Evolutionary conservation across 2,329 filamentous ascomycete genomes (phyloP).

Genomic region (Trichoderma sp.): DNA sequence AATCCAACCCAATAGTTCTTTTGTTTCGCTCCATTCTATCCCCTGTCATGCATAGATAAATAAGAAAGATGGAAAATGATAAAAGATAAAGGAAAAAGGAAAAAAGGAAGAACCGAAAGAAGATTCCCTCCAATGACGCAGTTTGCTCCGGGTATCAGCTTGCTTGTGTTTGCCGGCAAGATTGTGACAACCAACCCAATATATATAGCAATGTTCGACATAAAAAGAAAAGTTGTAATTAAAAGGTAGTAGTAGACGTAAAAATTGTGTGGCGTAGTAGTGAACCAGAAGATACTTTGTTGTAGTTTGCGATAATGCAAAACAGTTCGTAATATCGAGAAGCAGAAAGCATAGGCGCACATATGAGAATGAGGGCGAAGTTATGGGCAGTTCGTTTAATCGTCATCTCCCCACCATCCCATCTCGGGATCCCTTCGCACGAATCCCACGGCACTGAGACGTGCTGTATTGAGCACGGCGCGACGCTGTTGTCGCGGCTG

Average conservation of each 20-base stretch:
- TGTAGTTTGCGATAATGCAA: neutral
- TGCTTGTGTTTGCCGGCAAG: slow-evolving; percentile 1
- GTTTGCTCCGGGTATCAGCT: slow-evolving; percentile 17
- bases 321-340: neutral
- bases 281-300: neutral
- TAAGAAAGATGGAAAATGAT: neutral
- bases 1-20: neutral
- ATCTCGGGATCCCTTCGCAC: slow-evolving; percentile 28
- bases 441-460: slow-evolving; percentile 35
- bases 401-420: slow-evolving; percentile 44
- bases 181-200: slow-evolving; percentile 7
- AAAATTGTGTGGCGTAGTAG: neutral
- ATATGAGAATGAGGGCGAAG: neutral
- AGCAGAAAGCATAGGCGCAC: neutral
- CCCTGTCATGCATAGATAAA: neutral
- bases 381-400: slow-evolving; percentile 22
- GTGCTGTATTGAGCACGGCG: slow-evolving; percentile 38
- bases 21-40: slow-evolving; percentile 7
- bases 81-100: neutral
- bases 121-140: neutral
- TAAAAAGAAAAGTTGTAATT: neutral
- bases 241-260: neutral
- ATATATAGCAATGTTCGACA: slow-evolving; percentile 9
- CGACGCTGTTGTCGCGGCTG: slow-evolving; percentile 24
- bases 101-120: neutral